Evolutionary conservation across 192 early-diverging fungal genomes (phyloP).

Genomic region (Backusella psychrophila): DNA sequence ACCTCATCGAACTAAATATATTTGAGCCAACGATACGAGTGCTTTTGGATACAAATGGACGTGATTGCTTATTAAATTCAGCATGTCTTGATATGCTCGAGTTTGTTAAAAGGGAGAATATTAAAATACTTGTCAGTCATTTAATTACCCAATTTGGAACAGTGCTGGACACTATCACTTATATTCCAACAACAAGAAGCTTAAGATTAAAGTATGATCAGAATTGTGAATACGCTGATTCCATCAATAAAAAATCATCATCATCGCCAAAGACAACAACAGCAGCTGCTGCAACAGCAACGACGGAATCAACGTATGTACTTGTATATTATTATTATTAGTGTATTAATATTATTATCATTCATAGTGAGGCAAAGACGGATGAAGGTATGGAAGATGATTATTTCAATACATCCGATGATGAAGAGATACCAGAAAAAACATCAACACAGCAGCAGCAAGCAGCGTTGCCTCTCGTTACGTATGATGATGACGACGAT

Average conservation of each 20-base stretch:
- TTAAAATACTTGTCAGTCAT: slow-evolving; percentile 70
- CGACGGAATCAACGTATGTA: slow-evolving; percentile 27
- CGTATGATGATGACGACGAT: slow-evolving; percentile 32
- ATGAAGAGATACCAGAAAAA: slow-evolving; percentile 45
- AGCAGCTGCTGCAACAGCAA: neutral
- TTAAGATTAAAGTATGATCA: slow-evolving; percentile 63
- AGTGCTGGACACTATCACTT: slow-evolving; percentile 58
- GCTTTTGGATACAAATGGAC: slow-evolving; percentile 59
- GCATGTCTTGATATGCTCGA: slow-evolving; percentile 90
- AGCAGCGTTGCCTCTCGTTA: slow-evolving; percentile 14
- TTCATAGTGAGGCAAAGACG: neutral
- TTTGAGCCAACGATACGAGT: slow-evolving; percentile 66
- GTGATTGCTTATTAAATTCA: slow-evolving; percentile 84
- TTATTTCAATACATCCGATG: slow-evolving; percentile 74
- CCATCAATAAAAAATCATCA: slow-evolving; percentile 21
- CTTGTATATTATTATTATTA: neutral
- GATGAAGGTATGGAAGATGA: slow-evolving; percentile 72
- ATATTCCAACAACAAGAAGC: slow-evolving; percentile 59
- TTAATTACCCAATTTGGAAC: slow-evolving; percentile 60
- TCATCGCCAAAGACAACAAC: neutral
- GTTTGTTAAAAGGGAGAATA: slow-evolving; percentile 70
- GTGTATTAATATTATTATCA: neutral
- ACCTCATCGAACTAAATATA: slow-evolving; percentile 72
- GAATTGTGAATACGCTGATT: slow-evolving; percentile 48
- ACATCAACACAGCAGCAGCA: neutral